Percentiles rank a stretch among this genome's conserved stretches.
Conservation (phyloP, 2,329 filamentous ascomycete genomes). For the Tolypocladium tropicale region DNA sequence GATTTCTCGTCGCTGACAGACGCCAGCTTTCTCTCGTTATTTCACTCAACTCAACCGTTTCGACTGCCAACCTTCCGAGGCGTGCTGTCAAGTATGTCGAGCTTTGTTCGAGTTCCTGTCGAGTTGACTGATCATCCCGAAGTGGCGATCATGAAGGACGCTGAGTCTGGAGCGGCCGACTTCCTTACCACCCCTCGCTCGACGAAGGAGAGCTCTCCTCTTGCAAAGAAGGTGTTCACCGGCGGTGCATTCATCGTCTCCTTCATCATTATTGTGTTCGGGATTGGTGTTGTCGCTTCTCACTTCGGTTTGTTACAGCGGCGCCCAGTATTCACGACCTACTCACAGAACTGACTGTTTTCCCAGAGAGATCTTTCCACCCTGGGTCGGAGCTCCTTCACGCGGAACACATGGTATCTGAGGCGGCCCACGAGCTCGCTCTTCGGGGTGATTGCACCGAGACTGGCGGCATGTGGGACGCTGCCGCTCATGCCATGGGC, state of each 20-base stretch:
- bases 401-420: slow-evolving; percentile 8
- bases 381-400: slow-evolving; percentile 7
- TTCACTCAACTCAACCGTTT: background rate
- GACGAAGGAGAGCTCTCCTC: background rate
- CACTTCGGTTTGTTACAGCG: slow-evolving; percentile 6
- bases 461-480: slow-evolving; percentile 2
- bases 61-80: slow-evolving; percentile 7
- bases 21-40: background rate
- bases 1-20: background rate
- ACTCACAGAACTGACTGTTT: background rate
- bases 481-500: slow-evolving; percentile 6
- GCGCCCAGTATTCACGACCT: background rate
- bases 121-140: slow-evolving; percentile 7
- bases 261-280: slow-evolving; percentile 15
- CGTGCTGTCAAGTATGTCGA: slow-evolving; percentile 1
- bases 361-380: slow-evolving; percentile 1
- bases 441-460: slow-evolving; percentile 11
- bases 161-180: slow-evolving; percentile 11
- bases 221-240: slow-evolving; percentile 7
- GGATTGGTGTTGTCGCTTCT: slow-evolving; percentile 16
- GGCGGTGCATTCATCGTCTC: slow-evolving; percentile 3
- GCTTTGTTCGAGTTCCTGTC: background rate
- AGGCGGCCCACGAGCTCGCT: slow-evolving; percentile 11
- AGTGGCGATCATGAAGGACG: slow-evolving; percentile 18
- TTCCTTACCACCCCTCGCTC: background rate